phyloP scores from a whole-genome alignment of 441 rosid species.

The Geranium incanum region DNA sequence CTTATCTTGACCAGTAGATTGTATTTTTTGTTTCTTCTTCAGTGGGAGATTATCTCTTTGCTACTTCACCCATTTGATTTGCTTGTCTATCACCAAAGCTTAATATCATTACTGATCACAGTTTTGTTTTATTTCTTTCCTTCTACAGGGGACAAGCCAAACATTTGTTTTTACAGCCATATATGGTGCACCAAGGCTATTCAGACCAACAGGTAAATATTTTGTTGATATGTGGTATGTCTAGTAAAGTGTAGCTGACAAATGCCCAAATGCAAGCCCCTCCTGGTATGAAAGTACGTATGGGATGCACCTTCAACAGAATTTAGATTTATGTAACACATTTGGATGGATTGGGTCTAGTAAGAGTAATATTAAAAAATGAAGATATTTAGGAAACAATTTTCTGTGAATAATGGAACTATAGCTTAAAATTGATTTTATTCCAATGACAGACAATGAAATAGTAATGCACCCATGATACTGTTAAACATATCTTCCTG shows the following conservation, averaged over 20 bases:
- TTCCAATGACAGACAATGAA: no score
- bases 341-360: not conserved
- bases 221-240: not conserved
- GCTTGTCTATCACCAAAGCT: not conserved
- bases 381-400: no score
- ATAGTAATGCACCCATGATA: no score
- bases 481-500: no score
- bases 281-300: constrained; percentile 2
- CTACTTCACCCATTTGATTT: not conserved
- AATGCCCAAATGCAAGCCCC: not conserved
- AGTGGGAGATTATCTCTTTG: not conserved
- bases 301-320: not conserved
- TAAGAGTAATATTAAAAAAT: no score
- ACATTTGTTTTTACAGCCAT: constrained; percentile 85
- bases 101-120: constrained; percentile 4
- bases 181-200: constrained; percentile 84
- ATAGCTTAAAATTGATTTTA: no score
- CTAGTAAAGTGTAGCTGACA: no score
- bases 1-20: constrained; percentile 1
- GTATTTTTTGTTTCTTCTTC: constrained; percentile 9
- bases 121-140: constrained; percentile 18
- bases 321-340: not conserved
- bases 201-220: constrained; percentile 75
- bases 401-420: no score
- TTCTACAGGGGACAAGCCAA: constrained; percentile 63